Evolutionary conservation across 164 flowering plant genomes (phyloP), one percentile per base, ranked within the genome.

Genomic region (Piper longum): DNA sequence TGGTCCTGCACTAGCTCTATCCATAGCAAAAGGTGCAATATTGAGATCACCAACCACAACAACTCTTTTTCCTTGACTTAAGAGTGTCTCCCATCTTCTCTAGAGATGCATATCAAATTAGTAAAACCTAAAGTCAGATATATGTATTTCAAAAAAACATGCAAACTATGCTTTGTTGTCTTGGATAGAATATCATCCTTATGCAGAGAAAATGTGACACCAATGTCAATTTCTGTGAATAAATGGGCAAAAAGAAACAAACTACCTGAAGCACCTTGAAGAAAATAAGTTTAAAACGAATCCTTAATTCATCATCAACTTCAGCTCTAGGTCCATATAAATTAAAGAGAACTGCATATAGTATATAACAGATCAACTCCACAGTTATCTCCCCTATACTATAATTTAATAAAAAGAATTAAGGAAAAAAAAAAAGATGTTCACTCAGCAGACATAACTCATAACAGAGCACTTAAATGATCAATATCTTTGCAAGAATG

Each of bases 41-140:
- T 95, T 95, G 67, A 95, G 85, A 78, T 95, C 99, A 62, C 97
- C 99, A 72, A 91, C 97, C 56, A 95, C 83, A 70, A 91, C 26
- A 26, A 95, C 73, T 72, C 91, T 85, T 67, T 80, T 83, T 69
- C 91, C 90, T 59, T 76, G 69, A 62, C 54, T 72, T 71, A 86
- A 71, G 59, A 89, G 81, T 63, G 71, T 70, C 75, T 89, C 96
- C 96, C 97, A 95, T 81, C 96, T 88, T 91, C 74, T 89, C 99
- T 95, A 86, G 77, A 62, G 36, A 57, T 26, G 42, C 16, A 57
- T 26, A 57, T n/a, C 5, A 57, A 41, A 57, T 48, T 9, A 48
- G 52, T 48, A 48, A 48, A 48, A 48, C 3, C 9, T 48, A 48
- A 48, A 48, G 7, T 48, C 8, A 1, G 3, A 5, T 48, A 48